These are phyloP conservation scores for Larix kaempferi DNA, from an alignment of 75 land plant genomes.

Conservation along the genomic window DNA sequence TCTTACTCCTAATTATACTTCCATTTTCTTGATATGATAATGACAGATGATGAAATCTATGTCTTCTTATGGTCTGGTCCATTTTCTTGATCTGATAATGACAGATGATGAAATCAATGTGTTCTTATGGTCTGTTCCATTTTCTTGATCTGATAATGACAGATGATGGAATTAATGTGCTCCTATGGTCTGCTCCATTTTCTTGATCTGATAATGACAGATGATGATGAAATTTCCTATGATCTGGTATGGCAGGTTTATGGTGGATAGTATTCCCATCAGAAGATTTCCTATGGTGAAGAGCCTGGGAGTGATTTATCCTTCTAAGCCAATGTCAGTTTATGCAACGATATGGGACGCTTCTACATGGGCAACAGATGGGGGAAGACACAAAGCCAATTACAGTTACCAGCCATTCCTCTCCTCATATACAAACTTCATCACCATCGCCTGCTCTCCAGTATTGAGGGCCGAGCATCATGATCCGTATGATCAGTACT, in stretches of 20 bases:
- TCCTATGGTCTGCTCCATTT: no score
- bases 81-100: no score
- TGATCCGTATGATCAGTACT: background rate
- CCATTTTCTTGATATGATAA: no score
- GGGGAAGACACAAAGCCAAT: conserved; percentile 38
- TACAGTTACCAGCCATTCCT: conserved; percentile 37
- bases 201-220: no score
- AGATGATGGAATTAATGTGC: no score
- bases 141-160: no score
- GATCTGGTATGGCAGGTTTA: conserved; percentile 10
- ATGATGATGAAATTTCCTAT: conserved; percentile 17
- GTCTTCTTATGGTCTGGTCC: no score
- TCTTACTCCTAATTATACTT: no score
- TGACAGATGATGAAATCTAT: no score
- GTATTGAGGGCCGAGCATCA: background rate
- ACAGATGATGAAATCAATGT: no score
- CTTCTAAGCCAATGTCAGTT: conserved; percentile 24
- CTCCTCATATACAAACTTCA: conserved; percentile 28
- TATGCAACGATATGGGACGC: conserved; percentile 60
- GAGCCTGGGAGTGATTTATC: conserved; percentile 1
- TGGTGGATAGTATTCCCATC: conserved; percentile 7
- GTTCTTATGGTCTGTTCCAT: no score
- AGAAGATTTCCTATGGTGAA: background rate
- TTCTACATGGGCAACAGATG: conserved; percentile 46
- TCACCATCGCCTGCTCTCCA: conserved; percentile 25